A percentile compares a stretch with the other conserved stretches of the same genome.
Evolutionary conservation across 2,329 filamentous ascomycete genomes (phyloP).

Genomic region (Ceratocystis destructans): DNA sequence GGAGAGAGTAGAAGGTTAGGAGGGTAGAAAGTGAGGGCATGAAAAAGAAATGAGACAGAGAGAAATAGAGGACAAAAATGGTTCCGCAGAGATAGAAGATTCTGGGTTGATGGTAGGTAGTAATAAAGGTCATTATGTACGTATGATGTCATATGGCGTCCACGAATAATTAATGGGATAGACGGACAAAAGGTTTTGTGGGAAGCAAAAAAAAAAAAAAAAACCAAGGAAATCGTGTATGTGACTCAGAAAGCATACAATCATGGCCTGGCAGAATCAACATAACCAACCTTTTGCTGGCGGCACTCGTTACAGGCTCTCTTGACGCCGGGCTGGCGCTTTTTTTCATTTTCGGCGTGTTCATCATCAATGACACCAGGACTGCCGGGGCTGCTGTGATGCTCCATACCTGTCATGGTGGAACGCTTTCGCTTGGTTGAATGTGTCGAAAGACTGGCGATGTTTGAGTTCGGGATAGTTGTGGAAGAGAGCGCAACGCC

Average conservation of each 20-base stretch:
- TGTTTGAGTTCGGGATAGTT: slow-evolving; percentile 34
- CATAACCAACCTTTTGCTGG: slow-evolving; percentile 60
- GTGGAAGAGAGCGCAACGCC: slow-evolving; percentile 23
- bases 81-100: not conserved
- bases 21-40: not conserved
- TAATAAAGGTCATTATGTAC: not conserved
- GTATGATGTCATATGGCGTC: not conserved
- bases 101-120: not conserved
- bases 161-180: too few relatives aligned
- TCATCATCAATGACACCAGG: slow-evolving; percentile 45
- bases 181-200: too few relatives aligned
- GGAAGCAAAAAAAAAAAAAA: too few relatives aligned
- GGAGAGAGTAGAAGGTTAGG: too few relatives aligned
- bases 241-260: slow-evolving; percentile 18
- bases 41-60: not conserved
- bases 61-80: not conserved
- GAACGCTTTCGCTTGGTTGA: slow-evolving; percentile 50
- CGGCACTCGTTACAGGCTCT: slow-evolving; percentile 74
- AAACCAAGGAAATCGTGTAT: not conserved
- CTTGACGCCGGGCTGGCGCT: slow-evolving; percentile 56
- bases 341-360: slow-evolving; percentile 41
- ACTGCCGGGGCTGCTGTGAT: slow-evolving; percentile 47
- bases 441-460: slow-evolving; percentile 31
- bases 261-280: not conserved
- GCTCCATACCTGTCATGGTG: slow-evolving; percentile 33